A percentile compares a stretch with the other conserved stretches of the same genome.
Conservation (phyloP, 208 protist genomes). For the Strigomonas culicis region DNA sequence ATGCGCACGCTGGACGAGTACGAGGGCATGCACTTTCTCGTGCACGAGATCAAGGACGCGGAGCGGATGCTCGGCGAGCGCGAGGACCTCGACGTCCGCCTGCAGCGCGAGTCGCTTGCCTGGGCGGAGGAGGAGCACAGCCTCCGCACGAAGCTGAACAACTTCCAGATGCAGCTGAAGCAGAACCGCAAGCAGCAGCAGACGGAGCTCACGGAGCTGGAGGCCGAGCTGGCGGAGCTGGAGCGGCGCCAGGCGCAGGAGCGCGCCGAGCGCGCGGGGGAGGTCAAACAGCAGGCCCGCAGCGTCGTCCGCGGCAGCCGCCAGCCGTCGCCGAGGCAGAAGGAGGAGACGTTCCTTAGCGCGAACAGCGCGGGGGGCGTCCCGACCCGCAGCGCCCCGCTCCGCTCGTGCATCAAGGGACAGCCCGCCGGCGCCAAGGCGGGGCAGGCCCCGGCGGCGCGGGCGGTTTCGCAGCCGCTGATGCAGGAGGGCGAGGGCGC, state of each 20-base stretch:
- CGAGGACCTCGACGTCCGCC: slow-evolving; percentile 54
- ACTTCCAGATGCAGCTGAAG: slow-evolving; percentile 45
- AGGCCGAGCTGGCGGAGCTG: slow-evolving; percentile 47
- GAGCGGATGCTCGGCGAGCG: slow-evolving; percentile 54
- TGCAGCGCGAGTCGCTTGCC: slow-evolving; percentile 63
- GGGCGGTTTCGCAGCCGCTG: slow-evolving; percentile 51
- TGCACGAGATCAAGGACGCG: slow-evolving; percentile 72
- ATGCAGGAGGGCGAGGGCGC: neutral
- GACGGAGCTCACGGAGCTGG: slow-evolving; percentile 49
- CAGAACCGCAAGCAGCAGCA: slow-evolving; percentile 38
- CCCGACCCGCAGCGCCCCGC: slow-evolving; percentile 25
- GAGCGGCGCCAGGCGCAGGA: slow-evolving; percentile 43
- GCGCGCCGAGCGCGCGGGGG: slow-evolving; percentile 35
- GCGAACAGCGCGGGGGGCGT: slow-evolving; percentile 24
- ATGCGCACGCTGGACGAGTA: slow-evolving; percentile 79
- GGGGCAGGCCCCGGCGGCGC: slow-evolving; percentile 34
- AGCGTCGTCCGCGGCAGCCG: slow-evolving; percentile 19
- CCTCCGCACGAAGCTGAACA: slow-evolving; percentile 47
- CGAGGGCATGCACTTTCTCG: slow-evolving; percentile 70
- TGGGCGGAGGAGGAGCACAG: slow-evolving; percentile 86
- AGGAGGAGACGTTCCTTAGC: slow-evolving; percentile 44
- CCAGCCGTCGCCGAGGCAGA: slow-evolving; percentile 16
- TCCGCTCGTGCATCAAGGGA: slow-evolving; percentile 55
- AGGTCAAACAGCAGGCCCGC: slow-evolving; percentile 32
- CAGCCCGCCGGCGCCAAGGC: neutral